Conservation (phyloP, 495 filamentous ascomycete genomes). For the Glonium stellatum region DNA sequence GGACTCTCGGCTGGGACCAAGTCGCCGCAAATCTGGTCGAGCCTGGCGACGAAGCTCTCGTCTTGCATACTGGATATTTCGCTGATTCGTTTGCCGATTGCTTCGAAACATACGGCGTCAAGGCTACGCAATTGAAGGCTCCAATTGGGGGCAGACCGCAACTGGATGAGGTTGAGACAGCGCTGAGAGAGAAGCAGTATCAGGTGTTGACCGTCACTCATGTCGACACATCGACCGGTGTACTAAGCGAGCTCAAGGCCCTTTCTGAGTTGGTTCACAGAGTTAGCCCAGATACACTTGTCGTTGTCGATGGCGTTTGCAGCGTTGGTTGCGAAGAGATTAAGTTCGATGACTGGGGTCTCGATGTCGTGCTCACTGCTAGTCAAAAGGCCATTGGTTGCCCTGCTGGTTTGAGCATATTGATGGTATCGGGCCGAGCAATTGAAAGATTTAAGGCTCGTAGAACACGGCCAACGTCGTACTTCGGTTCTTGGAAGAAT, state of each 20-base stretch:
- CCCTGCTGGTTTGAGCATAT: conserved; percentile 85
- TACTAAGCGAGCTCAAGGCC: conserved; percentile 80
- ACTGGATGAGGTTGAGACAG: conserved; percentile 76
- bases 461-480: conserved; percentile 70
- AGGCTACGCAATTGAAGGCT: conserved; percentile 80
- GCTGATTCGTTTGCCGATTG: conserved; percentile 91
- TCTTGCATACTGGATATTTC: conserved; percentile 95
- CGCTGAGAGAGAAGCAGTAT: conserved; percentile 80
- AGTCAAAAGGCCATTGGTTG: conserved; percentile 95
- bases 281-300: conserved; percentile 81
- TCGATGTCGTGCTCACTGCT: conserved; percentile 90
- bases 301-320: conserved; percentile 94
- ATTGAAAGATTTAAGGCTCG: conserved; percentile 72
- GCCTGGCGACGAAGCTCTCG: conserved; percentile 79
- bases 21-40: conserved; percentile 88
- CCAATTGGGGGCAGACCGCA: conserved; percentile 85
- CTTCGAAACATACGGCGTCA: conserved; percentile 80
- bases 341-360: conserved; percentile 84
- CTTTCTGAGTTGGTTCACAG: conserved; percentile 73
- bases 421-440: conserved; percentile 87
- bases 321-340: conserved; percentile 95
- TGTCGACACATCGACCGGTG: conserved; percentile 94
- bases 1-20: conserved; percentile 93
- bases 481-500: conserved; percentile 94
- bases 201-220: conserved; percentile 92